Base-by-base conservation (phyloP, 1,139 yeast genomes). In the Pichia sp. region DNA sequence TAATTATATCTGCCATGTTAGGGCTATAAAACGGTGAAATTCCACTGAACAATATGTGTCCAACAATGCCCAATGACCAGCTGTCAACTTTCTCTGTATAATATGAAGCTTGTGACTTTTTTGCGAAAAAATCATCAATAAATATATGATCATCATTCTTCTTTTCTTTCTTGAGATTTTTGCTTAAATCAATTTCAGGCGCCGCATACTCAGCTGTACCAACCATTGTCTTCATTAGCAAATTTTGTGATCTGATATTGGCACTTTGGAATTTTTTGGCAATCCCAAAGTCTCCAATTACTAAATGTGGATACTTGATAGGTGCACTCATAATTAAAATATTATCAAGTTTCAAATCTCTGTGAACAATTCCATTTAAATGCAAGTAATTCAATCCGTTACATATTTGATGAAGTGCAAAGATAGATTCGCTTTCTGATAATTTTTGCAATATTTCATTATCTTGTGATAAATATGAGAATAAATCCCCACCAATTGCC, bases 141-240 rank as follows among this genome's bases (percentile, higher is more conserved):
- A 7, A 15, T 9, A 29, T 24, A 24, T 15, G 23, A 15, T 4
- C 15, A 9, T 12, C 12, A 20, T 20, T 16, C 8, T 30, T 24
- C 6, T 16, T n/a, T 5, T 25, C 22, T 15, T 40, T 15, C 6
- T 26, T 26, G 8, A 23, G 3, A 35, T 29, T 39, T 24, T 16
- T 42, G 7, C 39, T 20, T 18, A 76, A 68, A 1, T 79, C 76
- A 20, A 77, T 78, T 53, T 82, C 87, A 0, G 87, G 87, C 0
- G 87, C 87, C 50, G 80, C 74, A 56, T 80, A 81, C 57, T 80
- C 87, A 0, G 82, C 78, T 0, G 87, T 81, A 1, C 88, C 88
- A 1, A 79, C 83, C 2, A 78, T 68, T 0, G 86, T 77, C 44
- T 68, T 70, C 70, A 80, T 73, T 51, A 82, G 63, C 38, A 54